A percentile compares a stretch with the other conserved stretches of the same genome.
phyloP scores from a whole-genome alignment of 208 protist species.

The Plasmodiophora brassicae region DNA sequence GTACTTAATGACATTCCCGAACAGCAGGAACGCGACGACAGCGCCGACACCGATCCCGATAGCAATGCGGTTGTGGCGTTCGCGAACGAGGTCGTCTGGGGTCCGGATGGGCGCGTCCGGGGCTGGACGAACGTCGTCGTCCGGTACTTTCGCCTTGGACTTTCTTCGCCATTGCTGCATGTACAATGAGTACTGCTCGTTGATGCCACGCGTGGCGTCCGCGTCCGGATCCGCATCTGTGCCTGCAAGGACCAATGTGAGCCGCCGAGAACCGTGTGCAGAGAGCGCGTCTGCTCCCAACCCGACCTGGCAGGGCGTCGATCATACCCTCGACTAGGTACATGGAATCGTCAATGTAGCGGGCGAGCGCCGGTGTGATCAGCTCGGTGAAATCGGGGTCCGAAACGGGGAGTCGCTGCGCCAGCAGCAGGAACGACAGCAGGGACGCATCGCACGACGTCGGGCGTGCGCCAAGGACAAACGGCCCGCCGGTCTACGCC shows the following conservation, averaged over 20 bases:
- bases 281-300: background rate
- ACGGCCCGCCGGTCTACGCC: background rate
- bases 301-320: too few relatives aligned
- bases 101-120: background rate
- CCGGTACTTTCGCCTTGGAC: background rate
- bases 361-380: background rate
- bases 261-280: background rate
- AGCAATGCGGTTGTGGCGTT: background rate
- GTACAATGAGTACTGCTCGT: background rate
- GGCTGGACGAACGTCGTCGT: background rate
- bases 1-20: too few relatives aligned
- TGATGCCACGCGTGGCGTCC: background rate
- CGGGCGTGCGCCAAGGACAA: background rate
- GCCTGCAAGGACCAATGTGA: background rate
- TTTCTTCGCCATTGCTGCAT: background rate
- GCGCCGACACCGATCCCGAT: background rate
- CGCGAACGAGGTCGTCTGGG: background rate
- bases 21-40: background rate
- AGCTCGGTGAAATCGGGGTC: background rate
- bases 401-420: background rate
- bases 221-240: background rate
- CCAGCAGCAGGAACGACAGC: background rate
- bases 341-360: background rate
- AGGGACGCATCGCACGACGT: background rate
- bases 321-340: too few relatives aligned